Conservation (phyloP, 2,329 filamentous ascomycete species). For the Sporothrix mexicana region DNA sequence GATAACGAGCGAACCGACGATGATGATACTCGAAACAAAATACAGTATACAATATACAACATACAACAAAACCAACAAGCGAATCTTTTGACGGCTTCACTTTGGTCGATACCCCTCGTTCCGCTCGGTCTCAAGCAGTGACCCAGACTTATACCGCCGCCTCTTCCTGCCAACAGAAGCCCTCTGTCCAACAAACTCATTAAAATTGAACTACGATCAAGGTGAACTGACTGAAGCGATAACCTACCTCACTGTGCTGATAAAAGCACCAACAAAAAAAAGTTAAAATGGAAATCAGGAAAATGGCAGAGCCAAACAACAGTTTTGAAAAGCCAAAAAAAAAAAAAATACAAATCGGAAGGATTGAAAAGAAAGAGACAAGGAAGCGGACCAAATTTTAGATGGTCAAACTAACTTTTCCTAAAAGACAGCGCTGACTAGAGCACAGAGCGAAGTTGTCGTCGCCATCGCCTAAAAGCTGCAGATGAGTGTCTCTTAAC, state of each 20-base stretch:
- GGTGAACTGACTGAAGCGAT: slow-evolving; percentile 10
- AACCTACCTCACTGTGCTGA: not conserved
- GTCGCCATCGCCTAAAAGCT: not conserved
- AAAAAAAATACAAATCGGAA: not conserved
- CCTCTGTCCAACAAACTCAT: not conserved
- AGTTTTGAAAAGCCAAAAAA: not conserved
- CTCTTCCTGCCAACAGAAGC: not conserved
- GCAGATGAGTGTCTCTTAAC: not conserved
- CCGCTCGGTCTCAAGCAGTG: not conserved
- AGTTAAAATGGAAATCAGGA: slow-evolving; percentile 12
- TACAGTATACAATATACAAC: not conserved
- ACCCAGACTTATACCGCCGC: not conserved
- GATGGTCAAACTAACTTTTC: not conserved
- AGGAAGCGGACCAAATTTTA: not conserved
- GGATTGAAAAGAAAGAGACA: too few relatives aligned
- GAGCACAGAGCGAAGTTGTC: not conserved
- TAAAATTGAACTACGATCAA: slow-evolving; percentile 15
- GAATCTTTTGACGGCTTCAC: not conserved
- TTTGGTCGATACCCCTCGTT: too few relatives aligned
- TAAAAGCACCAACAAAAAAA: not conserved
- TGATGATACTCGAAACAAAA: not conserved
- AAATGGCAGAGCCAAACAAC: not conserved
- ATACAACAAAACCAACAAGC: not conserved
- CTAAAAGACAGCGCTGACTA: not conserved
- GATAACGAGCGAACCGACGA: slow-evolving; percentile 20